A percentile compares a stretch with the other conserved stretches of the same genome.
Conservation (phyloP, 2,329 filamentous ascomycete genomes). For the Colletotrichum graminicola region DNA sequence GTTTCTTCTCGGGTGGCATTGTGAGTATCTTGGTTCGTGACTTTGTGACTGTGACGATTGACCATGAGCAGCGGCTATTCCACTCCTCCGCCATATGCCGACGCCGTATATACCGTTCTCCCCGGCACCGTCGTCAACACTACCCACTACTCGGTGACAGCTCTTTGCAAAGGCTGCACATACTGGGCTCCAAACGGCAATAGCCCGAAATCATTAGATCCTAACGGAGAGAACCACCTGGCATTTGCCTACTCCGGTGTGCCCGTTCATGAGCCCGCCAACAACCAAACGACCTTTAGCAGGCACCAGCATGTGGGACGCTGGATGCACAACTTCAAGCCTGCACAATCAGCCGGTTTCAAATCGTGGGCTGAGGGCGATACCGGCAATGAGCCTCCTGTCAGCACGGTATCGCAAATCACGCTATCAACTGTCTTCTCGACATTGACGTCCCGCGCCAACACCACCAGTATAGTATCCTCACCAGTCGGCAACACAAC, state of each 20-base stretch:
- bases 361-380: slow-evolving; percentile 45
- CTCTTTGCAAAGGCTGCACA: slow-evolving; percentile 55
- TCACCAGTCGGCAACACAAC: slow-evolving; percentile 19
- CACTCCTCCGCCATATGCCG: slow-evolving; percentile 48
- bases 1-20: slow-evolving; percentile 54
- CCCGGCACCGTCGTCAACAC: slow-evolving; percentile 51
- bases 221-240: slow-evolving; percentile 52
- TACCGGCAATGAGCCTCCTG: slow-evolving; percentile 29
- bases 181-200: slow-evolving; percentile 57
- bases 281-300: slow-evolving; percentile 53
- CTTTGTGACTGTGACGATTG: background rate
- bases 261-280: slow-evolving; percentile 54
- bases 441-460: slow-evolving; percentile 32
- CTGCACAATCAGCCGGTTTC: slow-evolving; percentile 52
- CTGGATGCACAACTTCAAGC: slow-evolving; percentile 54
- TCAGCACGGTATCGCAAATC: slow-evolving; percentile 23
- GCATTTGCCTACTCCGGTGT: slow-evolving; percentile 56
- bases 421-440: slow-evolving; percentile 34
- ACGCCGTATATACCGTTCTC: slow-evolving; percentile 51
- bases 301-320: slow-evolving; percentile 59
- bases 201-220: slow-evolving; percentile 54
- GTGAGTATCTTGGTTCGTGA: slow-evolving; percentile 44
- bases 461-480: slow-evolving; percentile 34
- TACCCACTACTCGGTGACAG: slow-evolving; percentile 53
- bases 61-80: slow-evolving; percentile 51